These are phyloP conservation scores for Fusarium denticulatum DNA, from an alignment of 2,329 filamentous ascomycete species.

Conservation along the genomic window DNA sequence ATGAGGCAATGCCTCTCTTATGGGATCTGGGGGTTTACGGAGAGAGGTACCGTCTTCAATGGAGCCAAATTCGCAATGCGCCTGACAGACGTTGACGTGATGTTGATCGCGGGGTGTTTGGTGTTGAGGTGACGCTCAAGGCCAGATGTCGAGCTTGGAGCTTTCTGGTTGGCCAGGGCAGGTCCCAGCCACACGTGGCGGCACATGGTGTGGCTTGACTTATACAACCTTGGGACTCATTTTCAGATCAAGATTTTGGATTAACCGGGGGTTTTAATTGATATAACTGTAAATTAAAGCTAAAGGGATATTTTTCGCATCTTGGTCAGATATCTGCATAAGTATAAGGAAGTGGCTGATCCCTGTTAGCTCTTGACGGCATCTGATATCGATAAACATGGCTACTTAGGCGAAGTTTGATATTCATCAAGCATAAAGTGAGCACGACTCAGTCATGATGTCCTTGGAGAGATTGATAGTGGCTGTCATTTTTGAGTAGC, in stretches of 20 bases:
- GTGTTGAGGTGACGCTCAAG: conserved; percentile 33
- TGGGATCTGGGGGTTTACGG: not conserved
- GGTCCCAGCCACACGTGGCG: conserved; percentile 15
- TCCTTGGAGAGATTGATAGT: not conserved
- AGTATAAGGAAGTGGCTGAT: not conserved
- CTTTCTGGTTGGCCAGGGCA: conserved; percentile 34
- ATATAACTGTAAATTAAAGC: not conserved
- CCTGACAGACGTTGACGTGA: conserved; percentile 3
- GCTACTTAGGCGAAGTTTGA: not conserved
- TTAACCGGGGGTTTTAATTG: not conserved
- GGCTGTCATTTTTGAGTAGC: not conserved
- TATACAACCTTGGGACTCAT: not conserved
- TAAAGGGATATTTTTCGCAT: not conserved
- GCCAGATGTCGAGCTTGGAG: conserved; percentile 42
- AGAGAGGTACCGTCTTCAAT: not conserved
- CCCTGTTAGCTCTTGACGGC: not conserved
- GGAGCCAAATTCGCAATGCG: conserved; percentile 3
- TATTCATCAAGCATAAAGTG: not conserved
- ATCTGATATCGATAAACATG: not conserved
- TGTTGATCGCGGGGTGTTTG: conserved; percentile 25
- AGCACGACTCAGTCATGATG: not conserved
- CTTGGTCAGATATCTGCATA: not conserved
- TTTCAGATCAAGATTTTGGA: not conserved
- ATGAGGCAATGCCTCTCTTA: conserved; percentile 27
- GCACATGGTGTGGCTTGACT: conserved; percentile 45